Evolutionary conservation across 805 yeast species (phyloP).

Genomic region (Saturnispora silvae): DNA sequence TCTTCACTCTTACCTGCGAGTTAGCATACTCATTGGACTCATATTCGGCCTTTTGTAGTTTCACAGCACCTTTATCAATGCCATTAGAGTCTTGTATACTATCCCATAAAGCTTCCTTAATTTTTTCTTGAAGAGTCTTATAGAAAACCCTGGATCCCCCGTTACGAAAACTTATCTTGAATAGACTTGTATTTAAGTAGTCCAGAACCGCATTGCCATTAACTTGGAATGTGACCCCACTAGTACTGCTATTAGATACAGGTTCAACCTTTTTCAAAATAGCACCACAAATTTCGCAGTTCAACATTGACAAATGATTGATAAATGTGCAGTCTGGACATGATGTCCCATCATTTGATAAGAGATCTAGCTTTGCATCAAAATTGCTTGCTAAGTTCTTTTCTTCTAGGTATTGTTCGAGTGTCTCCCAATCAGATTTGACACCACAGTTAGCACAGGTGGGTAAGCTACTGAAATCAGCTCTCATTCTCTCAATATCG

Average conservation of each 20-base stretch:
- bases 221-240: background rate
- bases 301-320: constrained; percentile 67
- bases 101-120: constrained; percentile 46
- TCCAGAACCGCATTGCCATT: background rate
- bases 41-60: background rate
- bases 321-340: constrained; percentile 51
- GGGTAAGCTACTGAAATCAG: constrained; percentile 25
- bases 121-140: constrained; percentile 31
- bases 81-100: constrained; percentile 12
- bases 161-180: constrained; percentile 66
- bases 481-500: constrained; percentile 6
- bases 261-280: constrained; percentile 25
- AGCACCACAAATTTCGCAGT: constrained; percentile 85
- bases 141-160: constrained; percentile 54
- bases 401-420: constrained; percentile 18
- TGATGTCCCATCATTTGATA: constrained; percentile 27
- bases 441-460: constrained; percentile 58
- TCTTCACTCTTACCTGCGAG: background rate
- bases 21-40: background rate
- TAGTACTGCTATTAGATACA: no score
- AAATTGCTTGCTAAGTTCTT: background rate
- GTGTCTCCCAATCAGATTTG: constrained; percentile 28
- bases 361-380: constrained; percentile 14
- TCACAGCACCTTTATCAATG: constrained; percentile 29
- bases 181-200: constrained; percentile 22